Evolutionary conservation across 2,329 filamentous ascomycete genomes (phyloP).

Genomic region (Chrysoporthe deuterocubensis): DNA sequence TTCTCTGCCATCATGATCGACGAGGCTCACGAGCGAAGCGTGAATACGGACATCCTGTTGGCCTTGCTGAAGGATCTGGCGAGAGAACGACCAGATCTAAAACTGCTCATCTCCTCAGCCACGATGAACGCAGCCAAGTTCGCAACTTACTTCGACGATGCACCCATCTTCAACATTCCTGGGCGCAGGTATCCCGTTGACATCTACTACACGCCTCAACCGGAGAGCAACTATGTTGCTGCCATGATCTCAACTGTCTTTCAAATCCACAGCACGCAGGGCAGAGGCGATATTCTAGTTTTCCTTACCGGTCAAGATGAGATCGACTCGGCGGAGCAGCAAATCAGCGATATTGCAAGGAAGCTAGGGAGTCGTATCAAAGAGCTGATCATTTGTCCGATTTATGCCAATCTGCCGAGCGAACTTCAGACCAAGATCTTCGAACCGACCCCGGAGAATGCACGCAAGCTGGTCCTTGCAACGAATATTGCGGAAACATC

Average conservation of each 20-base stretch:
- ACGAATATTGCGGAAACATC: constrained; percentile 98
- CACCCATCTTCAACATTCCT: constrained; percentile 93
- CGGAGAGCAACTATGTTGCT: constrained; percentile 91
- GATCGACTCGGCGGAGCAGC: constrained; percentile 85
- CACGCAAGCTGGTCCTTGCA: constrained; percentile 88
- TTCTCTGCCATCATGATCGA: constrained; percentile 96
- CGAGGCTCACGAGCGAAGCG: constrained; percentile 92
- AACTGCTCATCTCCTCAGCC: constrained; percentile 88
- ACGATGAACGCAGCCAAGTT: constrained; percentile 96
- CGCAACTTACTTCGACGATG: constrained; percentile 86
- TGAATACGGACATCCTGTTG: constrained; percentile 88
- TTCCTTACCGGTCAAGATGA: constrained; percentile 97
- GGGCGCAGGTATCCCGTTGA: constrained; percentile 88
- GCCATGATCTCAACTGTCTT: constrained; percentile 93
- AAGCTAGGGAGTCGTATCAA: constrained; percentile 85
- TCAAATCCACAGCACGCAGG: constrained; percentile 89
- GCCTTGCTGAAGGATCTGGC: constrained; percentile 89
- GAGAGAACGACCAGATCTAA: constrained; percentile 80
- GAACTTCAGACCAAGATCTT: constrained; percentile 94
- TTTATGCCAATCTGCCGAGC: constrained; percentile 91
- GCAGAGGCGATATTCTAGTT: constrained; percentile 85
- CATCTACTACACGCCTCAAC: constrained; percentile 86
- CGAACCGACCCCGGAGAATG: constrained; percentile 82
- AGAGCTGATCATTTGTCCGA: constrained; percentile 88
- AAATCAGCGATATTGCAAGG: constrained; percentile 81